These are phyloP conservation scores for Tubosaeta brunneosetosa DNA, from an alignment of 768 basidiomycete species.

Conservation along the genomic window DNA sequence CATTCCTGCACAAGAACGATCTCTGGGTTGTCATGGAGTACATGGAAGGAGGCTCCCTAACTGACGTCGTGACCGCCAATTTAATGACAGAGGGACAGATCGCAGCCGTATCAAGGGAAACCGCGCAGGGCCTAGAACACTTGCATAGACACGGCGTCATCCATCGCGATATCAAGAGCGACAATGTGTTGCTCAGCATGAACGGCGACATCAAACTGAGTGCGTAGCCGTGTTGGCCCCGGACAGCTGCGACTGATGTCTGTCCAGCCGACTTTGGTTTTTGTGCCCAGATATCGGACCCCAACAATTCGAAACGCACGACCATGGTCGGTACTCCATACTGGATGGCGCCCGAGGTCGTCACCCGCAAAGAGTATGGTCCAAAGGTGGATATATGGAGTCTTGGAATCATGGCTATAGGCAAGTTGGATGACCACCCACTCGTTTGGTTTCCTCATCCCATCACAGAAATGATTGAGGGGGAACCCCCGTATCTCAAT, in stretches of 20 bases:
- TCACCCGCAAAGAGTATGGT: slow-evolving; percentile 95
- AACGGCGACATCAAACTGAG: slow-evolving; percentile 97
- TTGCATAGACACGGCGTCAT: slow-evolving; percentile 96
- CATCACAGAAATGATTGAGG: slow-evolving; percentile 89
- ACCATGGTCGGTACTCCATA: slow-evolving; percentile 99
- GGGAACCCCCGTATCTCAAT: slow-evolving; percentile 93
- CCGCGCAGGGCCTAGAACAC: slow-evolving; percentile 89
- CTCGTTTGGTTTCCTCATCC: slow-evolving; percentile 5
- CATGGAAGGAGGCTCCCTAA: slow-evolving; percentile 95
- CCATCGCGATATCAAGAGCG: slow-evolving; percentile 98
- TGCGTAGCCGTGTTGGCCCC: slow-evolving; percentile 42
- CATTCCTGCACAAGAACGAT: slow-evolving; percentile 96
- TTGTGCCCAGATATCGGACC: slow-evolving; percentile 92
- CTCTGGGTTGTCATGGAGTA: slow-evolving; percentile 99
- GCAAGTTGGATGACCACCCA: slow-evolving; percentile 37
- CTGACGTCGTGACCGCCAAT: slow-evolving; percentile 86
- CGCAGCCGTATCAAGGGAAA: slow-evolving; percentile 92
- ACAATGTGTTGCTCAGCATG: slow-evolving; percentile 91
- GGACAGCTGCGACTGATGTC: neutral
- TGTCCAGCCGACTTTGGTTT: slow-evolving; percentile 93
- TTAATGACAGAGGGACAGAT: slow-evolving; percentile 99
- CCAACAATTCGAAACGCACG: slow-evolving; percentile 85
- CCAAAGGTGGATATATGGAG: slow-evolving; percentile 99
- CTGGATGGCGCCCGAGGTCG: slow-evolving; percentile 99
- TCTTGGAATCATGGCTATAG: slow-evolving; percentile 94